Base-by-base conservation (phyloP, 768 basidiomycete genomes). In the Jaapia argillacea region DNA sequence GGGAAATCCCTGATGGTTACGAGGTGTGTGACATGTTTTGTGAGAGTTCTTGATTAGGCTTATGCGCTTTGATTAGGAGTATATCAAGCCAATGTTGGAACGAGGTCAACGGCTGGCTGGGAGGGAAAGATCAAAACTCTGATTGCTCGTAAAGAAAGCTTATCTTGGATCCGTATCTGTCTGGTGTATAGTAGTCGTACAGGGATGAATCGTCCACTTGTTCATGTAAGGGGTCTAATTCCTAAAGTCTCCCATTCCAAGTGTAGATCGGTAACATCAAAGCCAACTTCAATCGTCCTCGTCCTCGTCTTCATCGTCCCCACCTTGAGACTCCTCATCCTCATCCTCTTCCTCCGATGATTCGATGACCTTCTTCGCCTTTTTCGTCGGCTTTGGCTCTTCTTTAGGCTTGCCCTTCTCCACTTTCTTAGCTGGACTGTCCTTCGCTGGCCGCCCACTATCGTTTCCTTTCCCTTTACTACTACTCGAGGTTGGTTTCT, bases 1-100 rank as follows among this genome's bases (percentile, higher is more conserved):
- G 57, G 0, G 70, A 72, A 25, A 64, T 74, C 5, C 60, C 75
- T 2, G 64, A 62, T n/a, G 79, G 71, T 20, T 82, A 85, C 52
- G 62, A 72, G 62, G 78, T 78, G 36, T 26, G 61, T 54, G 4
- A 21, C 38, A 4, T 28, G n/a, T 2, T 14, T 12, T n/a, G n/a
- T n/a, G n/a, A n/a, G n/a, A n/a, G n/a, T n/a, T n/a, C n/a, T 33
- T 24, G 16, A 20, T 21, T 10, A 25, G 18, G 35, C 40, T 25
- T 22, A 36, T 39, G 13, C n/a, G n/a, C n/a, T n/a, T n/a, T n/a
- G n/a, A n/a, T n/a, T 22, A 57, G 74, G 57, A 65, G 37, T 70
- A 68, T n/a, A 75, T 79, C 48, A 72, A 67, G 45, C 72, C 75
- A 2, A 64, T 79, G 41, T 55, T 79, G 18, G 48, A 62, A 43